Base-by-base conservation (phyloP, 2,329 filamentous ascomycete genomes). In the Achaetomium macrosporum region DNA sequence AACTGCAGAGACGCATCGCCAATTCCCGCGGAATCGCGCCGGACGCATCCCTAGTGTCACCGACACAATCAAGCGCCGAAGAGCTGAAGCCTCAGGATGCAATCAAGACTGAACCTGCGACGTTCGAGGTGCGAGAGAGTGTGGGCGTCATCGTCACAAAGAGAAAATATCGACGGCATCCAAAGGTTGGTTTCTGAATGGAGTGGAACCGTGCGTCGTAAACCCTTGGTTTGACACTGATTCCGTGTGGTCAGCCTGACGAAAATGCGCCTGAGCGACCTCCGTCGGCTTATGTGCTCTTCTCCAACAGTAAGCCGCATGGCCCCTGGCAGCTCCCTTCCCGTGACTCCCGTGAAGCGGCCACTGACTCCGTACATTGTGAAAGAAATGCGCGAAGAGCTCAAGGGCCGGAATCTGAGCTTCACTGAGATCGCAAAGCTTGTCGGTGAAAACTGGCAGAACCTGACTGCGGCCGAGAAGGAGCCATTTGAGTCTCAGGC, bases 341-440 rank as follows among this genome's bases (percentile, higher is more conserved):
- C 17, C 33, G n/a, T 20, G 15, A 19, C 5, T 31, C n/a, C 16
- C 19, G 13, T 13, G 7, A 33, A 2, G 6, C 7, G 8, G 31
- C 16, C 16, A 33, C 57, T 62, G 42, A 63, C 48, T 6, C 9
- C 16, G 2, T 8, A 33, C 19, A 15, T 2, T 41, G 35, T 15
- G 37, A 12, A 46, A 88, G 84, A 87, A 69, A 86, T 90, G 69
- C 81, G 88, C 61, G 88, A 92, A 61, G 82, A 87, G 19, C 70
- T 92, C 20, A 90, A 88, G 65, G 86, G 83, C 3, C 83, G 87
- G 54, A 87, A 86, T 44, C 71, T 92, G 5, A 87, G 84, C 1
- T 93, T 93, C 62, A 90, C 87, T 1, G 87, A 91, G 63, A 90
- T 92, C 57, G 88, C 88, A 11, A 91, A 91, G 63, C 72, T 90